These are phyloP conservation scores for Tetrahymena elliotti DNA, from an alignment of 73 alveolate genomes.

Conservation along the genomic window DNA sequence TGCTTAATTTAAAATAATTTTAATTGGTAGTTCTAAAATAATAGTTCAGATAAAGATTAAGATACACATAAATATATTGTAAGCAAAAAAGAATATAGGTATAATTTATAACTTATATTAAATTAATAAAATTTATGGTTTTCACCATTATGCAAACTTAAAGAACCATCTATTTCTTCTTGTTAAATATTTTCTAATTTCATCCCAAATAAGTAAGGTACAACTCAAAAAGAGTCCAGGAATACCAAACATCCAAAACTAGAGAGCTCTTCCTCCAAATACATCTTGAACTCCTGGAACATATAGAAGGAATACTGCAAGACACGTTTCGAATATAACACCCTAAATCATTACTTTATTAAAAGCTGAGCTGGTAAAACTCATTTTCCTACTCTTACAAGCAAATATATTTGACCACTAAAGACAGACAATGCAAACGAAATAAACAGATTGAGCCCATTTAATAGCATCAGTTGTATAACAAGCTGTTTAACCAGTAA, in stretches of 20 bases:
- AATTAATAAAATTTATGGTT: no score
- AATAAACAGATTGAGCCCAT: slow-evolving; percentile 6
- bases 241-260: slow-evolving; percentile 28
- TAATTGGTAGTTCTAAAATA: no score
- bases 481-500: slow-evolving; percentile 4
- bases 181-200: slow-evolving; percentile 14
- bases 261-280: slow-evolving; percentile 45
- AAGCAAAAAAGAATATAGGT: no score
- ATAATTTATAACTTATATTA: no score
- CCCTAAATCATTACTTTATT: slow-evolving; percentile 30
- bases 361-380: background rate
- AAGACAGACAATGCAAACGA: background rate
- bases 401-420: slow-evolving; percentile 1
- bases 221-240: slow-evolving; percentile 19
- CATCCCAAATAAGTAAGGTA: slow-evolving; percentile 36
- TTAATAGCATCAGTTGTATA: slow-evolving; percentile 18
- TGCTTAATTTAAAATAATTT: no score
- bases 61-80: no score
- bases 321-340: slow-evolving; percentile 2
- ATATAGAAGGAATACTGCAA: slow-evolving; percentile 10
- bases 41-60: no score
- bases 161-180: slow-evolving; percentile 3
- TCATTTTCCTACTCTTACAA: slow-evolving; percentile 36
- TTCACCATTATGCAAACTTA: background rate
- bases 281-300: slow-evolving; percentile 32